phyloP scores from a whole-genome alignment of 2,329 filamentous ascomycete genomes.

The Talaromyces amestolkiae region DNA sequence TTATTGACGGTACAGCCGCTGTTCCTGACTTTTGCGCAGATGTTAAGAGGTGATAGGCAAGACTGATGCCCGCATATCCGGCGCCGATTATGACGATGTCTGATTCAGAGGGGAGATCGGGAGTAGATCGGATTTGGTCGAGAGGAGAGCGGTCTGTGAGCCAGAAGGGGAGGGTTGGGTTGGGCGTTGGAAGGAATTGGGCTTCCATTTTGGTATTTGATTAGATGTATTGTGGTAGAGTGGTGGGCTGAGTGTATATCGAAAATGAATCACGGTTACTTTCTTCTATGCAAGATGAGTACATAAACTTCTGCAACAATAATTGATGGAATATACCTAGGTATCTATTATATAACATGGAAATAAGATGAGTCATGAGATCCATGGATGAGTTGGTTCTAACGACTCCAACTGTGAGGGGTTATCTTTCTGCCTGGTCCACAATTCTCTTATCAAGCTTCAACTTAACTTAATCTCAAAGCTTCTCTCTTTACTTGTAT shows the following conservation, averaged over 20 bases:
- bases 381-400: not conserved
- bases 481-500: too few species aligned
- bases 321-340: not conserved
- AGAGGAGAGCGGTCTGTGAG: slow-evolving; percentile 39
- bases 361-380: not conserved
- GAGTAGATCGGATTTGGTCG: slow-evolving; percentile 41
- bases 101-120: slow-evolving; percentile 38
- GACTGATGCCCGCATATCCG: slow-evolving; percentile 48
- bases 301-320: not conserved
- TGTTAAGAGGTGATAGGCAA: slow-evolving; percentile 44
- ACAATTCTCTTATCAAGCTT: not conserved
- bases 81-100: slow-evolving; percentile 51
- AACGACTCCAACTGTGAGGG: not conserved
- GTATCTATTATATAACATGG: not conserved
- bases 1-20: not conserved
- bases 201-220: not conserved
- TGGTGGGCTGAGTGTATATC: not conserved
- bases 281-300: not conserved
- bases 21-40: not conserved
- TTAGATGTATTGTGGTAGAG: not conserved
- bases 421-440: not conserved
- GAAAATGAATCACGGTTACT: not conserved
- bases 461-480: not conserved
- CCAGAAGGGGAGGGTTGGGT: slow-evolving; percentile 40
- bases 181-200: slow-evolving; percentile 11